Evolutionary conservation across 208 protist genomes (phyloP).

Genomic region (Lotmaria passim): DNA sequence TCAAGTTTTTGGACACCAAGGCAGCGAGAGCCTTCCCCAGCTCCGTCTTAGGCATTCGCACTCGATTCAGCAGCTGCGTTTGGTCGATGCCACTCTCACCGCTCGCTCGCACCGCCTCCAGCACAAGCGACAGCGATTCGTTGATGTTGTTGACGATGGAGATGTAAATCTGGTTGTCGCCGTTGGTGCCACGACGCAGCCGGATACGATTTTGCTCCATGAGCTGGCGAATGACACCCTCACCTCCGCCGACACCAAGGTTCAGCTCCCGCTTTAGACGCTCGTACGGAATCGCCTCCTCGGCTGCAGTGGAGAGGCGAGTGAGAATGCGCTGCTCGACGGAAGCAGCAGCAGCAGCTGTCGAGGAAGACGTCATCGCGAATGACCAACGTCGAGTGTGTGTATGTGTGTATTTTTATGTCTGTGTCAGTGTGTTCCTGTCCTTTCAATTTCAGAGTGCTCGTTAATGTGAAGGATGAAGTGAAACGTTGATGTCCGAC

Average conservation of each 20-base stretch:
- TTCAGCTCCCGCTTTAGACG: conserved; percentile 53
- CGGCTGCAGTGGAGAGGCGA: conserved; percentile 38
- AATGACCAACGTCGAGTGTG: too few relatives aligned
- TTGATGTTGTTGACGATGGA: conserved; percentile 64
- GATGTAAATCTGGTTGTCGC: conserved; percentile 53
- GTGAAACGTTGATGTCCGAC: too few relatives aligned
- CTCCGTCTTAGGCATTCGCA: conserved; percentile 72
- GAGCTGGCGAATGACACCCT: conserved; percentile 60
- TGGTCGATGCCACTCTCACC: conserved; percentile 81
- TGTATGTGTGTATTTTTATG: too few relatives aligned
- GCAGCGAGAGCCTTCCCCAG: conserved; percentile 66
- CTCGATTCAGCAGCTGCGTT: conserved; percentile 50
- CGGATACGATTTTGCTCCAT: conserved; percentile 55
- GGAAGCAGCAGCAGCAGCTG: conserved; percentile 3
- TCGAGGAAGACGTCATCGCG: conserved; percentile 2
- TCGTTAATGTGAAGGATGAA: too few relatives aligned
- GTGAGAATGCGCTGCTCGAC: conserved; percentile 53
- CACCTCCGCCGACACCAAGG: conserved; percentile 35
- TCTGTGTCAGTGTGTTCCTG: too few relatives aligned
- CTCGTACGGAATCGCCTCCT: conserved; percentile 55
- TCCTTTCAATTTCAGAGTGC: too few relatives aligned
- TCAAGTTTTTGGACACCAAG: conserved; percentile 60
- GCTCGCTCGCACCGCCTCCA: conserved; percentile 68
- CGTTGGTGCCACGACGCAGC: conserved; percentile 45
- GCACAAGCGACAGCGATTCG: conserved; percentile 62